Conservation (phyloP, 1,284 basidiomycete species). For the Pyrrhoderma lamaoense region DNA sequence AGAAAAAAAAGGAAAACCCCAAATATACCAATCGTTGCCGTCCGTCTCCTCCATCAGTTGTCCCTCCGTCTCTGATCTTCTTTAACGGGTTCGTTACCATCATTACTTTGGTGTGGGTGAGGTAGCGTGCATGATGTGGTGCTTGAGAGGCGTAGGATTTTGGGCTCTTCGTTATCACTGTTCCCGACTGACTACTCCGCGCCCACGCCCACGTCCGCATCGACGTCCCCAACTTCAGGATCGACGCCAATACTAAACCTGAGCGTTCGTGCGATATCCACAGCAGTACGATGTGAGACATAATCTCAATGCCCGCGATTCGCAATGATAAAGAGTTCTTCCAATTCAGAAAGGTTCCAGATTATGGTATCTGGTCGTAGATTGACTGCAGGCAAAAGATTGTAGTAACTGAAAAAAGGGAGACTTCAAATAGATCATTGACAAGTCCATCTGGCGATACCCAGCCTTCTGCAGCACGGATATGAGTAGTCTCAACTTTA, state of each 20-base stretch:
- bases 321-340: conserved; percentile 96
- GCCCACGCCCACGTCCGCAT: conserved; percentile 2
- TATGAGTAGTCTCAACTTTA: conserved; percentile 76
- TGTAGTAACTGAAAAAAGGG: conserved; percentile 91
- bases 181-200: no score
- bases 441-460: conserved; percentile 91
- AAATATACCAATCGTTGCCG: no score
- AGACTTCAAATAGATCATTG: conserved; percentile 89
- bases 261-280: conserved; percentile 97
- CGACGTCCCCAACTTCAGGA: conserved; percentile 6
- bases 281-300: conserved; percentile 92
- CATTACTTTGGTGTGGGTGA: conserved; percentile 1
- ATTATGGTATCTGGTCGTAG: conserved; percentile 75
- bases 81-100: neutral
- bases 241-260: conserved; percentile 5
- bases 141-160: neutral
- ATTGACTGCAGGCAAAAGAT: conserved; percentile 87
- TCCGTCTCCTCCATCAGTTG: conserved; percentile 11
- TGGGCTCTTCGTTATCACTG: no score
- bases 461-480: conserved; percentile 92
- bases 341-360: conserved; percentile 72
- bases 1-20: no score
- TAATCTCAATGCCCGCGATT: conserved; percentile 94
- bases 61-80: conserved; percentile 1
- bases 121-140: neutral